Base-by-base conservation (phyloP, 2,329 filamentous ascomycete genomes). In the Cryphonectria radicalis region DNA sequence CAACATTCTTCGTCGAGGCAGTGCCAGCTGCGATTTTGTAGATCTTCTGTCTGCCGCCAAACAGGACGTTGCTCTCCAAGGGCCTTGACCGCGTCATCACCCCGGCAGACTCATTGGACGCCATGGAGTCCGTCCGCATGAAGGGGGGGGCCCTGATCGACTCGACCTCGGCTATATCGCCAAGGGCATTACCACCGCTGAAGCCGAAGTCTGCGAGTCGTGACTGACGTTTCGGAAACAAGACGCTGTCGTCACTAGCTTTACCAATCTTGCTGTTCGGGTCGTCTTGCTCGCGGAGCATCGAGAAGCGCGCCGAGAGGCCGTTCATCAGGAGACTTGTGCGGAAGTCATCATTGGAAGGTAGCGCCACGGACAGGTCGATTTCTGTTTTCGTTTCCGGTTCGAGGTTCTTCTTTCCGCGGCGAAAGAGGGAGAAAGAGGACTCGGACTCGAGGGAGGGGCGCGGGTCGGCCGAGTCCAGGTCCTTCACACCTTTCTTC, bases 241-340 rank as follows among this genome's bases (percentile, higher is more conserved):
- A 83, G 3, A 98, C 95, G 75, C 95, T 98, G 81, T 98, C 95
- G 78, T 98, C 95, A 80, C 93, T 96, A 22, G 95, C 95, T 81
- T 98, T 98, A 71, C 95, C 95, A 43, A 98, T 87, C 79, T 94
- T 92, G 1, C 94, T 95, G 73, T 85, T 91, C 0, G 95, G 95
- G 77, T 98, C 94, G 79, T 98, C 95, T 80, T 98, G 95, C 81
- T 98, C 95, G 77, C 94, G 87, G 43, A 98, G 84, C 95, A 98
- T 98, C 76, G 95, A 98, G 80, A 99, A 99, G 8, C 96, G 91
- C 17, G 95, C 94, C 0, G 95, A 98, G 5, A 99, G 87, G 59
- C 95, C 95, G 0, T 94, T 95, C 95, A 99, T 97, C 73, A 99
- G 86, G 71, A 99, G 84, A 84, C 96, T 98, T 4, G 96, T 99